Base-by-base conservation (phyloP, 2,329 filamentous ascomycete species). In the Calonectria hongkongensis region DNA sequence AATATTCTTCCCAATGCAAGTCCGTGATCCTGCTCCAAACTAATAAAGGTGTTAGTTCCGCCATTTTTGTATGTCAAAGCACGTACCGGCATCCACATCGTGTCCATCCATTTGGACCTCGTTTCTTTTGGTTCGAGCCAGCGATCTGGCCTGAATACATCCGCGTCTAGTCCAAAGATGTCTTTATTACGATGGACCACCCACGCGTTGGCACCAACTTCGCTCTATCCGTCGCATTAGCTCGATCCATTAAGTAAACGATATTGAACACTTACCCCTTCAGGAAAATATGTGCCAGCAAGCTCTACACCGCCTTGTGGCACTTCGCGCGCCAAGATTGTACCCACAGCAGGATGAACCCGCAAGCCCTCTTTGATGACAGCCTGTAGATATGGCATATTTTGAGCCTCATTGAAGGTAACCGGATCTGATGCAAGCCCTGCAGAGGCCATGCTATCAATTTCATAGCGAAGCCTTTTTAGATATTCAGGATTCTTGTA, bases 1-100 rank as follows among this genome's bases (percentile, higher is more conserved):
- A 65, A 92, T 91, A 75, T 91, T 91, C 86, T 90, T 91, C 54
- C 93, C 93, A 85, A 87, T 93, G 79, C 93, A 94, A 5, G 92
- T 94, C 78, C 92, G 84, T 9, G 90, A 88, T 0, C 93, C 93
- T 81, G 92, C 91, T 2, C 93, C 92, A 81, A 94, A 94, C 78
- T 94, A 8, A 27, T 48, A n/a, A 18, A 10, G 25, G 1, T 39
- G n/a, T 60, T 18, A 41, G 54, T 21, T 8, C 0, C 28, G 18
- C n/a, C 30, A 30, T 36, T 21, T 2, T 1, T 3, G 12, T 12
- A 27, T 9, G 2, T 27, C 33, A 1, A 36, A 25, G 30, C 10
- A 60, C 54, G 6, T 10, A 41, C 54, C 21, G 54, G 54, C 33
- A 60, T 60, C 54, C 54, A 39, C 54, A 58, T 58, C 2, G 54